These are phyloP conservation scores for Pichia sp. DNA, from an alignment of 1,139 yeast genomes.

Conservation along the genomic window DNA sequence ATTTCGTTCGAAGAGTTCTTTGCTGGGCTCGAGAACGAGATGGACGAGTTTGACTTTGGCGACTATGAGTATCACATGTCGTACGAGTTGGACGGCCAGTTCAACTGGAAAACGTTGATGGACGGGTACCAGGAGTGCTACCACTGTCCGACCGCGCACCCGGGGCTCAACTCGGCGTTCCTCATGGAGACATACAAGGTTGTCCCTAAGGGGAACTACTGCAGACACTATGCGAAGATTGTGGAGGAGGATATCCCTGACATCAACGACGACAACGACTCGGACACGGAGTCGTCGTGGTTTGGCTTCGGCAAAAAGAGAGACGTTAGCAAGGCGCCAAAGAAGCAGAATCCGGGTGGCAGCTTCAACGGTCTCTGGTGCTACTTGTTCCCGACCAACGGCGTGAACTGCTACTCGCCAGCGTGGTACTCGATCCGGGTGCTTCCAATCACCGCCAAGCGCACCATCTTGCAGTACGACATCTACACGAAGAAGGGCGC, in stretches of 20 bases:
- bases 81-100: conserved; percentile 58
- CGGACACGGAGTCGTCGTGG: conserved; percentile 41
- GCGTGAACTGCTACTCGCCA: conserved; percentile 60
- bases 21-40: conserved; percentile 45
- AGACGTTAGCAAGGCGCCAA: conserved; percentile 21
- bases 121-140: conserved; percentile 66
- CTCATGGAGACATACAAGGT: conserved; percentile 62
- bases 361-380: conserved; percentile 60
- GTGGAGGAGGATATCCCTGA: conserved; percentile 40
- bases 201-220: conserved; percentile 53
- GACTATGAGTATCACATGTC: conserved; percentile 64
- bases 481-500: conserved; percentile 58
- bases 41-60: conserved; percentile 52
- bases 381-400: conserved; percentile 54
- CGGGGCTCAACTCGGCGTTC: conserved; percentile 53
- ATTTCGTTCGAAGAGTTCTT: conserved; percentile 49
- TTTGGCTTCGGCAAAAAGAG: conserved; percentile 46
- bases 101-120: conserved; percentile 64
- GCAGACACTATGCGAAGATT: conserved; percentile 59
- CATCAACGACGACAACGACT: conserved; percentile 39
- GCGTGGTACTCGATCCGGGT: conserved; percentile 64
- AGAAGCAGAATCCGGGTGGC: conserved; percentile 49
- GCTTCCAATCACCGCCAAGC: conserved; percentile 48
- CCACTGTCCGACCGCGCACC: conserved; percentile 65
- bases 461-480: conserved; percentile 55